Evolutionary conservation across 106 monocot genomes (phyloP).

Genomic region (Dendrobium chrysotoxum): DNA sequence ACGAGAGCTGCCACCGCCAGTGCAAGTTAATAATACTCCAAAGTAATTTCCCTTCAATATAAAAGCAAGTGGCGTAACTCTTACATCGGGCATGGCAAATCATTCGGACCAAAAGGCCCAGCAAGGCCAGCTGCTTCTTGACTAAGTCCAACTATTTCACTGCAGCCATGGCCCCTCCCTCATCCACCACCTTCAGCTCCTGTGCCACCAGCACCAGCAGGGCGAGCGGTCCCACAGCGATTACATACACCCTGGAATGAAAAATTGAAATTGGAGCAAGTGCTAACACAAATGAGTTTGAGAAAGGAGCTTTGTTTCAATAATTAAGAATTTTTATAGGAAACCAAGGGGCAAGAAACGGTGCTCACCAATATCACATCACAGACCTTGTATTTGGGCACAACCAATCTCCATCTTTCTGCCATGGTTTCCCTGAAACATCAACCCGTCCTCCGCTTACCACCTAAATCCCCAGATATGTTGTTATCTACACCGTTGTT

Average conservation of each 20-base stretch:
- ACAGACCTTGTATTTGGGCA: conserved; percentile 99
- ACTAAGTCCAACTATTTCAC: conserved; percentile 45
- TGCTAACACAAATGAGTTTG: conserved; percentile 29
- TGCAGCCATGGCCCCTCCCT: conserved; percentile 53
- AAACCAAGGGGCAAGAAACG: conserved; percentile 33
- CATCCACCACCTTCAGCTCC: conserved; percentile 52
- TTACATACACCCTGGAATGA: conserved; percentile 98
- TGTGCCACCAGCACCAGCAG: conserved; percentile 79
- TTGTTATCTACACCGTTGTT: conserved; percentile 16
- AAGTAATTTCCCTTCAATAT: not conserved
- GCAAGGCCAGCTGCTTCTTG: conserved; percentile 53
- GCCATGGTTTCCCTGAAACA: conserved; percentile 75
- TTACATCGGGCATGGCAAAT: conserved; percentile 99
- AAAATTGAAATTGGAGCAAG: conserved; percentile 97
- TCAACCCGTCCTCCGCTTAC: conserved; percentile 69
- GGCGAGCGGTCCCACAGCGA: conserved; percentile 92
- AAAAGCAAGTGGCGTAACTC: conserved; percentile 2
- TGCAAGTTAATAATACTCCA: not conserved
- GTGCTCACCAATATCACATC: conserved; percentile 97
- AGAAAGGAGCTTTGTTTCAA: not conserved
- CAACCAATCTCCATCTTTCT: conserved; percentile 97
- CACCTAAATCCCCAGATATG: conserved; percentile 19
- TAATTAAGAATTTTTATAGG: not conserved
- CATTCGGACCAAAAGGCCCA: conserved; percentile 97
- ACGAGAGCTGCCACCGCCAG: too few relatives aligned